Evolutionary conservation across 371 early-diverging fungal species (phyloP).

Genomic region (Circinella minor): DNA sequence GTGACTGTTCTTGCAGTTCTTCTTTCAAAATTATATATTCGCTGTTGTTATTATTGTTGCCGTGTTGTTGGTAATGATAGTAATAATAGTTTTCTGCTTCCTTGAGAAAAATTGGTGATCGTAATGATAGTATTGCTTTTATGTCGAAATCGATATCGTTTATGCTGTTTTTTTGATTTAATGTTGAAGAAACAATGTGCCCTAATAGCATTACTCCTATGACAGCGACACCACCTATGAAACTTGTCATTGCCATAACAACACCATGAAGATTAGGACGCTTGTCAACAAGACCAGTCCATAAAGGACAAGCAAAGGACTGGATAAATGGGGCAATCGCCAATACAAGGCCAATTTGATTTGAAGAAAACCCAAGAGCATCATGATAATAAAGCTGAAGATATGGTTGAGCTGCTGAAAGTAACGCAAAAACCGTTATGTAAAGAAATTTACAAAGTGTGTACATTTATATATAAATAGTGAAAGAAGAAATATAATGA

Average conservation of each 20-base stretch:
- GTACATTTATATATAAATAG: constrained; percentile 8
- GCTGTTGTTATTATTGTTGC: neutral
- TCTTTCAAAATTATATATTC: neutral
- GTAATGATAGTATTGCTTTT: neutral
- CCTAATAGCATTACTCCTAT: constrained; percentile 34
- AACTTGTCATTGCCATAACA: constrained; percentile 41
- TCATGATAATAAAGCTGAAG: constrained; percentile 47
- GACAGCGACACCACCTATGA: constrained; percentile 41
- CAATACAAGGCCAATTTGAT: constrained; percentile 48
- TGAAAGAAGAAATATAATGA: neutral
- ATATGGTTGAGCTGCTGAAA: constrained; percentile 48
- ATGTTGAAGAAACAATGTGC: constrained; percentile 2
- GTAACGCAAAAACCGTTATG: constrained; percentile 39
- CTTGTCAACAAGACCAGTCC: constrained; percentile 47
- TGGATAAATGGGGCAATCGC: constrained; percentile 57
- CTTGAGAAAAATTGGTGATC: too few species aligned
- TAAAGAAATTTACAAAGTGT: constrained; percentile 40
- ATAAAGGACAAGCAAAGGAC: constrained; percentile 49
- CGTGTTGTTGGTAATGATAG: too few species aligned
- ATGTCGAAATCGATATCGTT: too few species aligned
- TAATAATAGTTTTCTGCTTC: too few species aligned
- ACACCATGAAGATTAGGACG: constrained; percentile 40
- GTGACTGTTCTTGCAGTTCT: neutral
- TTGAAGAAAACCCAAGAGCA: constrained; percentile 42
- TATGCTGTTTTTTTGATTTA: neutral